Conservation (phyloP, 1,284 basidiomycete genomes). For the Cutaneotrichosporon sp. region DNA sequence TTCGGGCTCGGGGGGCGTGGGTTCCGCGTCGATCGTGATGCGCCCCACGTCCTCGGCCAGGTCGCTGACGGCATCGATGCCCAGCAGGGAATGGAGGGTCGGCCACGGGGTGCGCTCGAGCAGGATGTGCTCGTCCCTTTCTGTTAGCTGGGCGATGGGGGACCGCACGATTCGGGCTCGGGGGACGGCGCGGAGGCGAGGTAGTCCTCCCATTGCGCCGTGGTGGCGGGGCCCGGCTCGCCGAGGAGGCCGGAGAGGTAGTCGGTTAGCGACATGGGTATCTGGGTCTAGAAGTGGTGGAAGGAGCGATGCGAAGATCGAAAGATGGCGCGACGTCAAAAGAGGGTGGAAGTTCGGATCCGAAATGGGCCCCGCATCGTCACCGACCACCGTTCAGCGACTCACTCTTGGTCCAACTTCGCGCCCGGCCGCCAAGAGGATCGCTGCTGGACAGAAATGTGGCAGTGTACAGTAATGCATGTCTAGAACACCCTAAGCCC, state of each 20-base stretch:
- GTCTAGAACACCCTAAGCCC: constrained; percentile 24
- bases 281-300: no score
- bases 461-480: background rate
- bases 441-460: no score
- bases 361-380: constrained; percentile 14
- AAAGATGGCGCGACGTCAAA: background rate
- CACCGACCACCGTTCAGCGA: background rate
- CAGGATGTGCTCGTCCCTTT: constrained; percentile 7
- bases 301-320: no score
- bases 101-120: constrained; percentile 21
- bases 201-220: constrained; percentile 21
- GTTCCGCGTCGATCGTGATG: no score
- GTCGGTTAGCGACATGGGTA: constrained; percentile 17
- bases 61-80: background rate
- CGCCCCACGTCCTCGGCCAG: background rate
- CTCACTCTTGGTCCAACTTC: background rate
- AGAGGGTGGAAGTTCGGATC: constrained; percentile 14
- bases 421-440: no score
- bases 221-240: constrained; percentile 17
- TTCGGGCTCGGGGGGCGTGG: background rate
- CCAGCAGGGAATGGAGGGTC: constrained; percentile 20
- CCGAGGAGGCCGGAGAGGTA: constrained; percentile 21
- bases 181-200: constrained; percentile 3
- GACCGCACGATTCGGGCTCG: constrained; percentile 14
- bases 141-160: background rate